Evolutionary conservation across 164 flowering plant genomes (phyloP).

Genomic region (Pachysandra terminalis): DNA sequence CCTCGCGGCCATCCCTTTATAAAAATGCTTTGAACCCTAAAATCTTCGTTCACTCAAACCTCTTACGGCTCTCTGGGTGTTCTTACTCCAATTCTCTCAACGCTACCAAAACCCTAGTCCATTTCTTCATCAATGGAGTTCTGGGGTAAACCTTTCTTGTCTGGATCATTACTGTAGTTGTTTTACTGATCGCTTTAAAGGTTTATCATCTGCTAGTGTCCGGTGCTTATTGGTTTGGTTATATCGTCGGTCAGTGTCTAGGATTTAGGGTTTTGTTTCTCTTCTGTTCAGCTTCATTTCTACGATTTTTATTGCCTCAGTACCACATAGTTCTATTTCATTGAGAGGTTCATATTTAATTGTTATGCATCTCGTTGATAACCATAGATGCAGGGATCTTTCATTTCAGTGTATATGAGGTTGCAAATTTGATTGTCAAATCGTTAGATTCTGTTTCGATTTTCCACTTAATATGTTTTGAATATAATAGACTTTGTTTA

Average conservation of each 20-base stretch:
- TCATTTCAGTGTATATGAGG: background rate
- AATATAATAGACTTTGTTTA: background rate
- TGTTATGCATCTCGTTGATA: no score
- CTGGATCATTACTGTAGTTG: background rate
- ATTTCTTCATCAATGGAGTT: slow-evolving; percentile 21
- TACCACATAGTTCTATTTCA: no score
- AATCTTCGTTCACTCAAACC: no score
- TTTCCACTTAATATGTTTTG: no score
- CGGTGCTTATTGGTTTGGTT: no score
- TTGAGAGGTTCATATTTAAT: no score
- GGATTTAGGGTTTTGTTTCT: no score
- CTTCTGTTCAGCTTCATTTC: no score
- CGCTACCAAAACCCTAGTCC: background rate
- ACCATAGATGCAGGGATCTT: background rate
- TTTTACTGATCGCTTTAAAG: no score
- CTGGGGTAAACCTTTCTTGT: slow-evolving; percentile 24
- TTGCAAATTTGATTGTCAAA: background rate
- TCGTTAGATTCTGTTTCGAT: background rate
- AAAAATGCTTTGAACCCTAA: background rate
- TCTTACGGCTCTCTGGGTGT: no score
- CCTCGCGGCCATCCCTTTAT: background rate
- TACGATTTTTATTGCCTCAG: no score
- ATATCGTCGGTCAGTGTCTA: no score
- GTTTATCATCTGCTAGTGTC: background rate
- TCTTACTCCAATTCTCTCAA: background rate